These are phyloP conservation scores for Vitis rotundifolia DNA, from an alignment of 164 flowering plant species.

Conservation along the genomic window DNA sequence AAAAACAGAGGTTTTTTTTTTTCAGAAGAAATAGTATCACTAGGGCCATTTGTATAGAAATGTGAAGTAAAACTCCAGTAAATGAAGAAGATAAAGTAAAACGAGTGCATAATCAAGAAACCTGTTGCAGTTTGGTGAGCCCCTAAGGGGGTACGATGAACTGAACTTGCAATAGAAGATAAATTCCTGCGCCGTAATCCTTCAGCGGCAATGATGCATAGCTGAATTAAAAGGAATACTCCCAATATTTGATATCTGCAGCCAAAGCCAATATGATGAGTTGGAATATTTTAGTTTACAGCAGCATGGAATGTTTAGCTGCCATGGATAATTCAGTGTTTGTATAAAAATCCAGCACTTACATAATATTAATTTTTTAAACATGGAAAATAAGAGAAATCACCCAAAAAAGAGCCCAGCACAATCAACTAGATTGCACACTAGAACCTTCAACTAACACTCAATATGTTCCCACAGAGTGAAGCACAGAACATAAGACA, in stretches of 20 bases:
- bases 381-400: too few species aligned
- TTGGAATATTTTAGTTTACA: not conserved
- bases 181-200: slow-evolving; percentile 78
- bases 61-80: not conserved
- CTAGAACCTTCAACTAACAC: too few species aligned
- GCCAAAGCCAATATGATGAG: slow-evolving; percentile 7
- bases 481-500: too few species aligned
- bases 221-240: slow-evolving; percentile 84
- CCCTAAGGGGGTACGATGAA: slow-evolving; percentile 65
- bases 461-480: too few species aligned
- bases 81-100: not conserved
- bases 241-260: slow-evolving; percentile 95
- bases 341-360: too few species aligned
- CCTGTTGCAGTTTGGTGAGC: slow-evolving; percentile 62
- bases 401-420: too few species aligned
- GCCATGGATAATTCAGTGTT: too few species aligned
- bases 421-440: too few species aligned
- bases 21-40: not conserved
- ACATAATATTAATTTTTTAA: too few species aligned
- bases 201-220: slow-evolving; percentile 91
- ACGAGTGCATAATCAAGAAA: slow-evolving; percentile 10
- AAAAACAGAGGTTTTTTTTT: not conserved
- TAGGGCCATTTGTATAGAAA: not conserved
- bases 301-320: too few species aligned
- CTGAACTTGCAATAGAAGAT: slow-evolving; percentile 78